Base-by-base conservation (phyloP, 495 filamentous ascomycete genomes). In the Echria macrotheca region DNA sequence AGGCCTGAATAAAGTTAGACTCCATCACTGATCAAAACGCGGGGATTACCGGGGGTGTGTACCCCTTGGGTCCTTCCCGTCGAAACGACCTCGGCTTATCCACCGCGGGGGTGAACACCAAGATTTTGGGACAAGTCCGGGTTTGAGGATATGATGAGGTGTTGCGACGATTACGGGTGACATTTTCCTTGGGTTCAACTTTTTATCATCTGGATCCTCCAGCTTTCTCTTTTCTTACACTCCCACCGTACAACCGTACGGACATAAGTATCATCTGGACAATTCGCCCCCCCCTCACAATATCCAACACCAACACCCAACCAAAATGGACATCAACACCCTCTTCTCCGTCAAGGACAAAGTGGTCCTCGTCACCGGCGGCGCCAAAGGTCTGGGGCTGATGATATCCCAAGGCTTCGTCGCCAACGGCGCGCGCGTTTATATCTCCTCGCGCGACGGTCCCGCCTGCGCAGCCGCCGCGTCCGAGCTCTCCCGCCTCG, bases 351-450 rank as follows among this genome's bases (percentile, higher is more conserved):
- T 83, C 55, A 75, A 80, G 60, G 68, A 57, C 47, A 72, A 70
- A 62, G 64, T 70, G 10, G 61, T 65, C 52, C 57, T 71, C 25
- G 59, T 71, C 24, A 71, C 69, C 8, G 69, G 69, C 55, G 68
- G 71, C 35, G 71, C 67, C 38, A 87, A 80, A 43, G 79, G 80
- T 37, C 76, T 86, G 47, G 82, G 84, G 19, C 77, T 85, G 38
- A 93, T 91, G 87, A 89, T 89, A 49, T 83, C 85, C 0, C 79
- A 87, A 53, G 87, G 85, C 4, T 86, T 86, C 61, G 82, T 90
- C 4, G 64, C 74, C 41, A 89, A 89, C 67, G 86, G 87, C 14
- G 87, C 87, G 15, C 86, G 79, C 21, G 87, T 91, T 15, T 93
- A 91, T 68, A 89, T 93, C 53, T 85, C 85, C n/a, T 89, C 85